Conservation (phyloP, 2,329 filamentous ascomycete species). For the Penicillium expansum region DNA sequence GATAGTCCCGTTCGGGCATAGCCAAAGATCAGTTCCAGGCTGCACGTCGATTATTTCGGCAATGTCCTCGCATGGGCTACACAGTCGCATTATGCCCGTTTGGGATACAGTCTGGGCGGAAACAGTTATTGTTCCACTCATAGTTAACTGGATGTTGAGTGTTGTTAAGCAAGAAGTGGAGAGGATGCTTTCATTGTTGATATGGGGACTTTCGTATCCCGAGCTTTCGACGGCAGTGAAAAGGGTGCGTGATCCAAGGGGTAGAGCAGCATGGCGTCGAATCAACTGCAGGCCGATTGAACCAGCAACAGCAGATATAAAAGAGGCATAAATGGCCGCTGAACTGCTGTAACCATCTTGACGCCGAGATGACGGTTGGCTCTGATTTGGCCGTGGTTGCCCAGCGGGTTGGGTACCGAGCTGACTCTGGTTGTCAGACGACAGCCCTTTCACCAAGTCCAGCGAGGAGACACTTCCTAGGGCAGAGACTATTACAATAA, state of each 20-base stretch:
- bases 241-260: conserved; percentile 42
- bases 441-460: conserved; percentile 39
- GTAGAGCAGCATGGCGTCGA: conserved; percentile 37
- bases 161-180: conserved; percentile 35
- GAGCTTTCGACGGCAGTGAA: conserved; percentile 36
- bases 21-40: conserved; percentile 39
- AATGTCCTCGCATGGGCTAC: conserved; percentile 18
- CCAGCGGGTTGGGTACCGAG: conserved; percentile 19
- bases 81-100: conserved; percentile 35
- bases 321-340: conserved; percentile 40
- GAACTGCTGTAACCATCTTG: conserved; percentile 33
- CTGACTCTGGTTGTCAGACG: conserved; percentile 28
- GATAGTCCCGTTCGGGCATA: conserved; percentile 41
- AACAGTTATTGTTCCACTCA: conserved; percentile 37
- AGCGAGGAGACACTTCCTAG: conserved; percentile 35
- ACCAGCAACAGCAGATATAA: conserved; percentile 41
- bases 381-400: conserved; percentile 26
- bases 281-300: conserved; percentile 38
- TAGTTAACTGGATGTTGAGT: conserved; percentile 39
- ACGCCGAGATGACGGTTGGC: conserved; percentile 25
- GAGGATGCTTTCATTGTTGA: conserved; percentile 27
- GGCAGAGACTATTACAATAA: conserved; percentile 30
- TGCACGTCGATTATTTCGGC: conserved; percentile 17
- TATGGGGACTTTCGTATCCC: conserved; percentile 29
- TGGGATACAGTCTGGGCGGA: conserved; percentile 39